Evolutionary conservation across 108 stramenopile species (phyloP).

Genomic region (Cyclotella distinguenda): DNA sequence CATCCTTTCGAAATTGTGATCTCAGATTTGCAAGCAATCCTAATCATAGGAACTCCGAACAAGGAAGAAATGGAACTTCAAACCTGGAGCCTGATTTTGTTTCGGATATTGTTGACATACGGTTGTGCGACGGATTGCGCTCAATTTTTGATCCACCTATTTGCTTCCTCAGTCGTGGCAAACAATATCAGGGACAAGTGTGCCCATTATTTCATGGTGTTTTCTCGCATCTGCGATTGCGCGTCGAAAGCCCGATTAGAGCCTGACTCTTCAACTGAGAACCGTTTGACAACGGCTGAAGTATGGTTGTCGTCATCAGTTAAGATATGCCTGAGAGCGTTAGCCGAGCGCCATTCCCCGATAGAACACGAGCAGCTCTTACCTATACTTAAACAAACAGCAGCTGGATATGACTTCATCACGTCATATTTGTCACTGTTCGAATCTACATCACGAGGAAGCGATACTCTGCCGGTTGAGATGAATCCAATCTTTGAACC

Average conservation of each 20-base stretch:
- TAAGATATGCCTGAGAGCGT: conserved; percentile 1
- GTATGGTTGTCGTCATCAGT: conserved; percentile 47
- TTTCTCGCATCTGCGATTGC: conserved; percentile 37
- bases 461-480: neutral
- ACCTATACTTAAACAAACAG: conserved; percentile 17
- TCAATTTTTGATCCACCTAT: conserved; percentile 51
- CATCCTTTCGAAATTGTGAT: conserved; percentile 27
- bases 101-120: conserved; percentile 74
- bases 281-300: conserved; percentile 29
- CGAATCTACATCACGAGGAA: neutral
- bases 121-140: conserved; percentile 58
- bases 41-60: conserved; percentile 25
- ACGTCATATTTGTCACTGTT: conserved; percentile 36
- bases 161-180: conserved; percentile 49
- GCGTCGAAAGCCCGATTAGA: conserved; percentile 12
- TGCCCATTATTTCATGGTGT: conserved; percentile 56
- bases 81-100: conserved; percentile 58
- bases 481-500: conserved; percentile 31
- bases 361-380: neutral
- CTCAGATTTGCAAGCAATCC: conserved; percentile 41
- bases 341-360: neutral
- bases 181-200: conserved; percentile 31
- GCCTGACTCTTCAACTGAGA: conserved; percentile 1
- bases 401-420: conserved; percentile 39
- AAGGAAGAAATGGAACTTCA: conserved; percentile 49